These are phyloP conservation scores for Fusarium nanum DNA, from an alignment of 2,329 filamentous ascomycete species.

Conservation along the genomic window DNA sequence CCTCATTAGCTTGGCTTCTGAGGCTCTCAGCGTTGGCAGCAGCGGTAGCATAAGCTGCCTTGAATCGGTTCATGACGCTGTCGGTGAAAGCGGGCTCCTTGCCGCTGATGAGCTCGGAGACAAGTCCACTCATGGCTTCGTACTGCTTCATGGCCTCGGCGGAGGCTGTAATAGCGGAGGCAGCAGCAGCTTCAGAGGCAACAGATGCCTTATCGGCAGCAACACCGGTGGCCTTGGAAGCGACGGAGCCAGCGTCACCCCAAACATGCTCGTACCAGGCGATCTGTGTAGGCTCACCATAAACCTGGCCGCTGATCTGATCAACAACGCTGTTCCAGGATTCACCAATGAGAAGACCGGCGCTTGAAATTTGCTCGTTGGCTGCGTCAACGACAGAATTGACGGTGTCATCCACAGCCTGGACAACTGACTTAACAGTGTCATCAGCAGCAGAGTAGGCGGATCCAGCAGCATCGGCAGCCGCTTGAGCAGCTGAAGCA, in stretches of 20 bases:
- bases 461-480: slow-evolving; percentile 64
- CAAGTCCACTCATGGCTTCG: slow-evolving; percentile 74
- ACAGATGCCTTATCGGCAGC: slow-evolving; percentile 52
- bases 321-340: slow-evolving; percentile 62
- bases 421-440: slow-evolving; percentile 55
- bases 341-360: slow-evolving; percentile 55
- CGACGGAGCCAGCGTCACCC: slow-evolving; percentile 65
- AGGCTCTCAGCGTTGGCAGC: slow-evolving; percentile 64
- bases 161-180: slow-evolving; percentile 70
- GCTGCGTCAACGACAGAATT: slow-evolving; percentile 60
- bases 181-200: slow-evolving; percentile 59
- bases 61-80: slow-evolving; percentile 78
- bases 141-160: slow-evolving; percentile 73
- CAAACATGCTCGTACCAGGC: slow-evolving; percentile 64
- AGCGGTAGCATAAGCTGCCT: slow-evolving; percentile 77
- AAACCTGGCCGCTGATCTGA: slow-evolving; percentile 75
- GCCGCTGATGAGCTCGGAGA: slow-evolving; percentile 80
- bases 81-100: slow-evolving; percentile 86
- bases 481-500: slow-evolving; percentile 58
- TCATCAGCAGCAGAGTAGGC: slow-evolving; percentile 56
- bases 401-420: slow-evolving; percentile 54
- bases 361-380: slow-evolving; percentile 52
- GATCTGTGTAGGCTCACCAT: slow-evolving; percentile 72
- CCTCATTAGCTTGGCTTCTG: slow-evolving; percentile 51
- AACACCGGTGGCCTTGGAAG: slow-evolving; percentile 67